Base-by-base conservation (phyloP, 139 green algal genomes). In the Tetradesmus obliquus region DNA sequence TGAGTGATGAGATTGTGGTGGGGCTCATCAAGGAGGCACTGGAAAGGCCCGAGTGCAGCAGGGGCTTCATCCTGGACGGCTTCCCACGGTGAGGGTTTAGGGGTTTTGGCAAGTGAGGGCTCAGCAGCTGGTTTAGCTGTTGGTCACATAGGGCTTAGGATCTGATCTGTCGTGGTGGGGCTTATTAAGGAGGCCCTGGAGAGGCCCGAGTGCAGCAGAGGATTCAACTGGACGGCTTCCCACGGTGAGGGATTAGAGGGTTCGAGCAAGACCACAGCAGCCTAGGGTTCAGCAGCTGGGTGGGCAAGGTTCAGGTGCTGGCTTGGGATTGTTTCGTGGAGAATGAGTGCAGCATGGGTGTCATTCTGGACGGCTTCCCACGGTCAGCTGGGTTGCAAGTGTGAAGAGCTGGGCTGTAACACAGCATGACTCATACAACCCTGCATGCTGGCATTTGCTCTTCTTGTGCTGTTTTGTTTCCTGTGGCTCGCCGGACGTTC, bases 151-250 rank as follows among this genome's bases (percentile, higher is more conserved):
- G 32, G 32, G 32, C 32, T 45, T 45, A 45, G 32, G 32, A 45
- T 45, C 32, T 66, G 57, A 13, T 66, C 6, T 66, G 57, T 99
- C 57, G 98, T 99, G 66, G 96, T 99, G 32, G 98, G 98, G 19
- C 96, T 99, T 45, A 99, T 99, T 79, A 96, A 96, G 69, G 98
- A 99, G 86, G 87, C 76, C 0, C 57, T 91, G n/a, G 57, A 85
- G 87, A 91, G 88, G 82, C 95, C 98, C 1, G 98, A 99, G 86
- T 99, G 98, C 96, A 93, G 95, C 71, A 97, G 96, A 24, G 98
- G 98, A 22, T 99, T 99, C 94, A 99, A 99, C 94, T 99, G 51
- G 98, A 99, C 90, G 98, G 98, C 88, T 99, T 99, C 95, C 98
- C 98, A 0, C 95, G 97, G 69, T 99, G 95, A 3, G 95, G 12